phyloP scores from a whole-genome alignment of 2,329 filamentous ascomycete species.

The Graphilbum sp. region DNA sequence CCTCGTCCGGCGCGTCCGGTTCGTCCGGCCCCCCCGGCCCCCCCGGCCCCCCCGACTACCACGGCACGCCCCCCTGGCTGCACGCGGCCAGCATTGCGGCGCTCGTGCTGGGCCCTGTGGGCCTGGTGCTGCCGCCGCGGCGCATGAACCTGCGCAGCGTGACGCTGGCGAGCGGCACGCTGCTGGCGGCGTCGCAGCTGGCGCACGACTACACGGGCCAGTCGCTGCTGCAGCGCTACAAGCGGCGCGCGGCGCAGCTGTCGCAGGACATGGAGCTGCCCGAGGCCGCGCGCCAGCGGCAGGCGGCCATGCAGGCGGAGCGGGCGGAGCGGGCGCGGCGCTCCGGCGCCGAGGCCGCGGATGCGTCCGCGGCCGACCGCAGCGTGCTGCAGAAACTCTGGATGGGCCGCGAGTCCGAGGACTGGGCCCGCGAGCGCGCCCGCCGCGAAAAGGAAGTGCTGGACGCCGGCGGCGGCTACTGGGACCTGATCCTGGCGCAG shows the following conservation, averaged over 20 bases:
- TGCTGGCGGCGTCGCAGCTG: slow-evolving; percentile 38
- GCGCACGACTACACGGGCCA: slow-evolving; percentile 38
- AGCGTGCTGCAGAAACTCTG: slow-evolving; percentile 31
- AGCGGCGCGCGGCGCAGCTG: slow-evolving; percentile 19
- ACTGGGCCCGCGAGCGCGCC: slow-evolving; percentile 34
- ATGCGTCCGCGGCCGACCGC: slow-evolving; percentile 4
- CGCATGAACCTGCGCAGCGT: slow-evolving; percentile 31
- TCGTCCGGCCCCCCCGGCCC: neutral
- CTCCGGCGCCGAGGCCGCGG: neutral
- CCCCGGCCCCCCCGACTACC: slow-evolving; percentile 2
- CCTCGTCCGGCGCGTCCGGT: too few relatives aligned
- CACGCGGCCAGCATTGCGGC: slow-evolving; percentile 32
- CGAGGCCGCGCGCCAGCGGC: slow-evolving; percentile 32
- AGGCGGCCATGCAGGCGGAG: slow-evolving; percentile 31
- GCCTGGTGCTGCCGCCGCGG: slow-evolving; percentile 34
- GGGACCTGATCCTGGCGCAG: slow-evolving; percentile 39
- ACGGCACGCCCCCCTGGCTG: slow-evolving; percentile 17
- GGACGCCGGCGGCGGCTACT: slow-evolving; percentile 37
- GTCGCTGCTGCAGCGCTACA: slow-evolving; percentile 32
- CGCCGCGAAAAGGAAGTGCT: slow-evolving; percentile 25
- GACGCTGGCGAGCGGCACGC: slow-evolving; percentile 31
- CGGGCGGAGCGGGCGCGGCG: slow-evolving; percentile 16
- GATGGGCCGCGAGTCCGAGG: slow-evolving; percentile 35
- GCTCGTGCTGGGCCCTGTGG: slow-evolving; percentile 29
- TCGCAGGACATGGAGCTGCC: slow-evolving; percentile 23